These are phyloP conservation scores for Pythium monospermum DNA, from an alignment of 352 stramenopile genomes.

Conservation along the genomic window DNA sequence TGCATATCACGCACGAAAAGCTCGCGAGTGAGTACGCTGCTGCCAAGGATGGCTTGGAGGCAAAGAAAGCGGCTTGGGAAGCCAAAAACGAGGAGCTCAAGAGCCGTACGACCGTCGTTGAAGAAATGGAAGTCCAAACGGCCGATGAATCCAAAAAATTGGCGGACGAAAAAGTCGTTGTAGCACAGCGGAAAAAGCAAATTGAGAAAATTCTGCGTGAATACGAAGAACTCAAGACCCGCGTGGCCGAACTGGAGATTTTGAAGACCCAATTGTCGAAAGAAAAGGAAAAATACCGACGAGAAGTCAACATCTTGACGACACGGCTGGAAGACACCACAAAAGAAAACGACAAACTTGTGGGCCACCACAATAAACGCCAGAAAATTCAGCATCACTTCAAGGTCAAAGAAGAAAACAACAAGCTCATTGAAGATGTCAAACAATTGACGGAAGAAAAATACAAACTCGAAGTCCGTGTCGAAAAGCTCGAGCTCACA, in stretches of 20 bases:
- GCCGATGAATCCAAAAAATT: constrained; percentile 18
- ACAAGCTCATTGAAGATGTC: constrained; percentile 65
- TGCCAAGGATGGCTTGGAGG: constrained; percentile 5
- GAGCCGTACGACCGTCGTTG: constrained; percentile 9
- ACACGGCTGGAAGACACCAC: constrained; percentile 28
- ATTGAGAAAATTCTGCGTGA: constrained; percentile 16
- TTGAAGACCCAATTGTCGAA: constrained; percentile 37
- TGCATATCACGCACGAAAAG: neutral
- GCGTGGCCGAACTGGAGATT: constrained; percentile 11
- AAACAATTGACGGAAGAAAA: constrained; percentile 61
- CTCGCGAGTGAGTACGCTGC: neutral
- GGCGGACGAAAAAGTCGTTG: constrained; percentile 11
- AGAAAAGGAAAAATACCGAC: constrained; percentile 54
- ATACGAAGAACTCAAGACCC: constrained; percentile 10
- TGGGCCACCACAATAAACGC: constrained; percentile 70
- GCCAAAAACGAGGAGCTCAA: constrained; percentile 16
- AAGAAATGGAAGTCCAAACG: constrained; percentile 16
- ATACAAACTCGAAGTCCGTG: constrained; percentile 38
- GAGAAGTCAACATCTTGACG: constrained; percentile 18
- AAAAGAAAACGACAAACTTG: constrained; percentile 66
- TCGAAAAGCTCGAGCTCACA: constrained; percentile 41
- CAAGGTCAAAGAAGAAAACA: constrained; percentile 82
- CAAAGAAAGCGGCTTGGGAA: constrained; percentile 12
- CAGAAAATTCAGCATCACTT: constrained; percentile 84
- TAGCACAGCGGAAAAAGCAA: constrained; percentile 14